phyloP scores from a whole-genome alignment of 2,329 filamentous ascomycete species.

The Colletotrichum tropicale region DNA sequence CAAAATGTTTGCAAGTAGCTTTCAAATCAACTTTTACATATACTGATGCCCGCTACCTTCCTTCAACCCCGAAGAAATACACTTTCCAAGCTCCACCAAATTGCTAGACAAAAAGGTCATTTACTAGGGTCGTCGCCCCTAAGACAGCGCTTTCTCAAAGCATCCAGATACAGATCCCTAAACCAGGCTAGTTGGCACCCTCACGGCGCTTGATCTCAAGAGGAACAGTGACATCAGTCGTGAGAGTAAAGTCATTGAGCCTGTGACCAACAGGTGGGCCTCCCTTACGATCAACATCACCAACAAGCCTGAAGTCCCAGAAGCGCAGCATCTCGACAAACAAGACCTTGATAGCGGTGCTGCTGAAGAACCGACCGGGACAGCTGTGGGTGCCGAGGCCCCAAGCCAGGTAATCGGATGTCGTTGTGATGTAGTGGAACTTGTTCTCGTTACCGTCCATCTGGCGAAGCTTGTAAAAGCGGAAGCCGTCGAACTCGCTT shows the following conservation, averaged over 20 bases:
- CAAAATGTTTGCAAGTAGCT: accelerated
- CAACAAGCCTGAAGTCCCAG: slow-evolving; percentile 27
- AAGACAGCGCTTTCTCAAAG: neutral
- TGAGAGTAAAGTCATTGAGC: neutral
- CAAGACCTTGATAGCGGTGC: slow-evolving; percentile 37
- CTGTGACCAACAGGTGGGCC: slow-evolving; percentile 5
- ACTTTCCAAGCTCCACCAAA: neutral
- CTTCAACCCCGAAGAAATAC: neutral
- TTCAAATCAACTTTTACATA: neutral
- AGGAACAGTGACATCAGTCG: neutral
- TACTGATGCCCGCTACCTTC: neutral
- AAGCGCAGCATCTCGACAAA: slow-evolving; percentile 26
- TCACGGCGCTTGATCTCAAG: slow-evolving; percentile 6
- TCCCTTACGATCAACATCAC: slow-evolving; percentile 5
- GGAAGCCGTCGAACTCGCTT: slow-evolving; percentile 25
- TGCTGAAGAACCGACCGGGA: slow-evolving; percentile 30
- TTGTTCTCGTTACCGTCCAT: slow-evolving; percentile 20
- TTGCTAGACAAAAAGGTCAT: accelerated
- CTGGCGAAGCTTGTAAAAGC: slow-evolving; percentile 25
- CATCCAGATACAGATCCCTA: neutral
- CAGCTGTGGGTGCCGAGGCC: slow-evolving; percentile 40
- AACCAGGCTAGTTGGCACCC: neutral
- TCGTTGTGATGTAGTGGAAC: slow-evolving; percentile 33
- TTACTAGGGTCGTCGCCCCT: neutral
- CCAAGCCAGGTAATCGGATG: slow-evolving; percentile 32